phyloP scores from a whole-genome alignment of 768 basidiomycete genomes.

The Kwoniella europaea region DNA sequence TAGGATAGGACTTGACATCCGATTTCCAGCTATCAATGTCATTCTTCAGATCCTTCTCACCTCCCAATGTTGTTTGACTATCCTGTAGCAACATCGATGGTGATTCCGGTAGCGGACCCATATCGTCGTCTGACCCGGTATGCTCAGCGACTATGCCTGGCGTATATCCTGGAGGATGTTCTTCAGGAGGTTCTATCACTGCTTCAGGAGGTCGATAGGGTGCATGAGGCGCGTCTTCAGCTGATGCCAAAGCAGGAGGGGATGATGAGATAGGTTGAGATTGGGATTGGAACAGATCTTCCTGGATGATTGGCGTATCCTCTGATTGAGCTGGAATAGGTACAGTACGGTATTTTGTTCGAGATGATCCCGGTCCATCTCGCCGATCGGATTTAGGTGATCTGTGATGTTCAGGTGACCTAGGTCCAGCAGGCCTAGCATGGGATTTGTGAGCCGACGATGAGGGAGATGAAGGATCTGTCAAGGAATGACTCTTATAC shows the following conservation, averaged over 20 bases:
- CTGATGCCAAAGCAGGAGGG: neutral
- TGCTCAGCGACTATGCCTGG: slow-evolving; percentile 46
- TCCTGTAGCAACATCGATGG: neutral
- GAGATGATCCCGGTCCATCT: slow-evolving; percentile 35
- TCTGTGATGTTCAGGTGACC: slow-evolving; percentile 21
- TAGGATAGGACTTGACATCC: slow-evolving; percentile 18
- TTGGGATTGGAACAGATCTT: neutral
- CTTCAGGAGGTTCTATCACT: slow-evolving; percentile 46
- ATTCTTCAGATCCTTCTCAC: neutral
- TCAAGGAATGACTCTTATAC: slow-evolving; percentile 17
- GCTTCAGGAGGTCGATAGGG: slow-evolving; percentile 50
- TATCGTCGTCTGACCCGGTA: slow-evolving; percentile 34
- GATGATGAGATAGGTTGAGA: slow-evolving; percentile 1
- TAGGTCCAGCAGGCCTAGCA: slow-evolving; percentile 32
- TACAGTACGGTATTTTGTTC: slow-evolving; percentile 23
- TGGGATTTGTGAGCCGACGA: slow-evolving; percentile 11
- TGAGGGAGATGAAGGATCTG: slow-evolving; percentile 5
- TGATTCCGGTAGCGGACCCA: slow-evolving; percentile 7
- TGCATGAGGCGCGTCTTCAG: slow-evolving; percentile 37
- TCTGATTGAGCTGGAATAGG: slow-evolving; percentile 5
- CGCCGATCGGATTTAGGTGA: slow-evolving; percentile 12
- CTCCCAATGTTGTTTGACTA: slow-evolving; percentile 3
- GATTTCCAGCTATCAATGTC: slow-evolving; percentile 26
- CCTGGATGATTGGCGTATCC: slow-evolving; percentile 6
- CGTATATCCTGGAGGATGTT: slow-evolving; percentile 42